Conservation (phyloP, 2,329 filamentous ascomycete genomes). For the Epicoccum nigrum region DNA sequence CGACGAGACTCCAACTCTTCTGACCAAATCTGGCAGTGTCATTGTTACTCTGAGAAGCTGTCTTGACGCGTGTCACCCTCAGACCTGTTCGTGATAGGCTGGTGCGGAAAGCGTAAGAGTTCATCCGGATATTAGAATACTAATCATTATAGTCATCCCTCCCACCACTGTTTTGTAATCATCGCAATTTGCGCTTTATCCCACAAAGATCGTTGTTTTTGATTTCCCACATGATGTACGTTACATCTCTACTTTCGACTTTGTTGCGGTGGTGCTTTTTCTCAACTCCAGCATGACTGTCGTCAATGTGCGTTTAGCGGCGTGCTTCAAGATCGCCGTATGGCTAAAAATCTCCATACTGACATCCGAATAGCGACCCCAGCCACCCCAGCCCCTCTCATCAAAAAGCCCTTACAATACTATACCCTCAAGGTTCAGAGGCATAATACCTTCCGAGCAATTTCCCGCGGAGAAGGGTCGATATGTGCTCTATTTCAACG, state of each 20-base stretch:
- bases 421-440: slow-evolving; percentile 54
- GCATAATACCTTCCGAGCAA: slow-evolving; percentile 59
- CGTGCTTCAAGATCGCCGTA: background rate
- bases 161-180: slow-evolving; percentile 40
- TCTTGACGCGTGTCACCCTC: background rate
- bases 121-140: slow-evolving; percentile 15
- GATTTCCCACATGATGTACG: slow-evolving; percentile 8
- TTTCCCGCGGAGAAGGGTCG: slow-evolving; percentile 66
- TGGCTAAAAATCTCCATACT: background rate
- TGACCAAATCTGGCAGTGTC: too few species aligned
- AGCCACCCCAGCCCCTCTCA: background rate
- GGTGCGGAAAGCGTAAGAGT: background rate
- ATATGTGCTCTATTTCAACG: slow-evolving; percentile 67
- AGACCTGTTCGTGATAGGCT: background rate
- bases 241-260: background rate
- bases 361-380: background rate
- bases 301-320: slow-evolving; percentile 11
- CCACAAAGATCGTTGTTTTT: background rate
- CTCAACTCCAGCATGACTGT: slow-evolving; percentile 16
- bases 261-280: background rate
- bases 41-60: background rate
- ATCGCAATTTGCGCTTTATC: slow-evolving; percentile 10
- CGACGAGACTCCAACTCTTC: background rate
- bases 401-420: background rate
- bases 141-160: slow-evolving; percentile 27